Base-by-base conservation (phyloP, 2,329 filamentous ascomycete species). In the Proliferodiscus dingleyae region DNA sequence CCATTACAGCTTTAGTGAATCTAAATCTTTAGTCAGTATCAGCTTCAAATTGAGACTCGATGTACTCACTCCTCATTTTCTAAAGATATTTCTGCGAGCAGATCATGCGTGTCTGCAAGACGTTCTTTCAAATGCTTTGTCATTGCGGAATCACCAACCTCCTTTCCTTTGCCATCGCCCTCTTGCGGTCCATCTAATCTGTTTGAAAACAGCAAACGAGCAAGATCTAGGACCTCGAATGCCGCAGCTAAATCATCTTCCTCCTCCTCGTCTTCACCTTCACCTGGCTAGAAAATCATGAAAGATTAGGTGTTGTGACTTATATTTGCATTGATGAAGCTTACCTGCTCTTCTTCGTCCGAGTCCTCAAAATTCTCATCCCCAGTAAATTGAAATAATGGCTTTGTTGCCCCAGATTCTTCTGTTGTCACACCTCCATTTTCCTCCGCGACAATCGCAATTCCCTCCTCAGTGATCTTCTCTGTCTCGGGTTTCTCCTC, bases 41-140 rank as follows among this genome's bases (percentile, higher is more conserved):
- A 34, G 8, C 30, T 2, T 18, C 10, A n/a, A 5, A 19, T 39
- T 4, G 8, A 32, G 24, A 15, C 13, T 26, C 18, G 29, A 43
- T 37, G 30, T 34, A 51, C 66, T 49, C 69, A 82, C 71, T 86
- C 83, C 68, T 97, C 93, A 57, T 93, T 95, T 70, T 98, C 93
- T 22, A 98, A 74, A n/a, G 87, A 94, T 51, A 98, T 96, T 68
- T 98, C 93, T 8, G 90, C 87, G 51, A 97, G 85, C 45, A 95
- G 78, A 64, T 96, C 90, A 64, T 96, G 89, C 7, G 89, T 95
- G 63, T 98, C 93, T 50, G 89, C 89, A 26, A 97, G 77, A 46
- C 89, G 82, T 67, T 95, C 88, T 67, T 89, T 90, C 61, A 90
- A 73, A 50, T 86, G 80, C 53, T 75, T 71, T 16, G 68, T 59